Conservation (phyloP, 306 rosid species). For the Argentina anserina region DNA sequence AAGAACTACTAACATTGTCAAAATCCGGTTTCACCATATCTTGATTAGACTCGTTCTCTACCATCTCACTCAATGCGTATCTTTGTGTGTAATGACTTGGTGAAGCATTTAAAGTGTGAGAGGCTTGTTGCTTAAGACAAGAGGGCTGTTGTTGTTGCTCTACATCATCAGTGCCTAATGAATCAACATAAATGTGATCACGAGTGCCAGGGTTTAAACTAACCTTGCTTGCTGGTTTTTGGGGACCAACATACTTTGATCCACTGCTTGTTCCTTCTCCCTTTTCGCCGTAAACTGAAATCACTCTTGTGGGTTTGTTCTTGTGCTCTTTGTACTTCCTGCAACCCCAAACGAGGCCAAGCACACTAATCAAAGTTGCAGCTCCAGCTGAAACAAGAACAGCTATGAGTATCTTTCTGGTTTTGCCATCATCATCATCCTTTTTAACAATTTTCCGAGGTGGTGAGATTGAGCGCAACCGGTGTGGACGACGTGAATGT, state of each 20-base stretch:
- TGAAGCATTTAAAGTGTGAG: slow-evolving; percentile 19
- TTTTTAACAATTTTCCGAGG: slow-evolving; percentile 29
- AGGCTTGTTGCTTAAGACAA: slow-evolving; percentile 30
- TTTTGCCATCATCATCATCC: slow-evolving; percentile 35
- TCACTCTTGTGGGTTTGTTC: slow-evolving; percentile 49
- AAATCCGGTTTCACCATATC: slow-evolving; percentile 28
- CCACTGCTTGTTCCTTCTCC: slow-evolving; percentile 37
- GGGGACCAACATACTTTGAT: slow-evolving; percentile 20
- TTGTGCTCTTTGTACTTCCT: slow-evolving; percentile 46
- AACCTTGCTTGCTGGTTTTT: slow-evolving; percentile 52
- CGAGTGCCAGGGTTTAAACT: slow-evolving; percentile 47
- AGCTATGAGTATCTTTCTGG: slow-evolving; percentile 42
- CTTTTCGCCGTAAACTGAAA: slow-evolving; percentile 38
- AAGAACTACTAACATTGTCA: slow-evolving; percentile 48
- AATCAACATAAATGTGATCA: slow-evolving; percentile 73
- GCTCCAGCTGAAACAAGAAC: slow-evolving; percentile 56
- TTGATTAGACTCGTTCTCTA: slow-evolving; percentile 23
- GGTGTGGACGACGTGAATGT: slow-evolving; percentile 47
- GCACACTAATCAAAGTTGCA: slow-evolving; percentile 42
- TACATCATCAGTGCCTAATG: slow-evolving; percentile 60
- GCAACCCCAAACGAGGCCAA: slow-evolving; percentile 52
- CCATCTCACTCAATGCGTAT: slow-evolving; percentile 15
- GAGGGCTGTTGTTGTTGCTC: slow-evolving; percentile 50
- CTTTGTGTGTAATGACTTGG: slow-evolving; percentile 22
- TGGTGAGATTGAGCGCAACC: slow-evolving; percentile 27